A percentile compares a stretch with the other conserved stretches of the same genome.
Conservation (phyloP, 2,329 filamentous ascomycete species). For the Fusarium piperis region DNA sequence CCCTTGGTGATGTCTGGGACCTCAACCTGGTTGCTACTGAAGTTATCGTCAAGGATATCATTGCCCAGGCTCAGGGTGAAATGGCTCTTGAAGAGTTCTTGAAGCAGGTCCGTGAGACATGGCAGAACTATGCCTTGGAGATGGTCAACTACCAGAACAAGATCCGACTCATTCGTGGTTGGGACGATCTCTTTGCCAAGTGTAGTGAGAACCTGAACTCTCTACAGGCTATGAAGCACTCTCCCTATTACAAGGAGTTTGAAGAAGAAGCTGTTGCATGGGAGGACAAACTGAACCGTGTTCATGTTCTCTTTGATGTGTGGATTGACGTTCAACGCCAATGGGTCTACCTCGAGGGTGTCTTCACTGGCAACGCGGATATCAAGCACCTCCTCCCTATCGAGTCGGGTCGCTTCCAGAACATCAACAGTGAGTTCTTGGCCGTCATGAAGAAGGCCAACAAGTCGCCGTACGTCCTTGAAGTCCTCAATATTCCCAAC, state of each 20-base stretch:
- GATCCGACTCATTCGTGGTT: conserved; percentile 94
- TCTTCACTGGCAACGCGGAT: conserved; percentile 98
- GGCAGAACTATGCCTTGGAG: conserved; percentile 94
- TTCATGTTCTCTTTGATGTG: conserved; percentile 97
- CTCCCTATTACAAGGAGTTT: conserved; percentile 99
- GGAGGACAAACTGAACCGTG: conserved; percentile 98
- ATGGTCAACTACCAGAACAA: conserved; percentile 98
- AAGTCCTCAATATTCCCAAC: conserved; percentile 94
- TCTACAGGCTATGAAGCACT: conserved; percentile 97
- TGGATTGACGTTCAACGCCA: conserved; percentile 99
- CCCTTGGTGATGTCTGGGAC: conserved; percentile 98
- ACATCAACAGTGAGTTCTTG: conserved; percentile 99
- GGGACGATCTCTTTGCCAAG: conserved; percentile 98
- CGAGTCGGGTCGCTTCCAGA: conserved; percentile 96
- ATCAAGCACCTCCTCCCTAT: conserved; percentile 98
- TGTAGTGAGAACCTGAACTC: conserved; percentile 99
- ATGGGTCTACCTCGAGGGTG: conserved; percentile 99
- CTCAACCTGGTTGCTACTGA: conserved; percentile 90
- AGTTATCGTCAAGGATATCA: conserved; percentile 88
- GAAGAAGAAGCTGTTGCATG: conserved; percentile 96
- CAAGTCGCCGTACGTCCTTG: conserved; percentile 93
- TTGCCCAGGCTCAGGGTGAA: conserved; percentile 94
- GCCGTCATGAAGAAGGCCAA: conserved; percentile 99
- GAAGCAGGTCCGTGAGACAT: conserved; percentile 94
- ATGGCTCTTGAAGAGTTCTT: conserved; percentile 98